Percentiles rank a stretch among this genome's conserved stretches.
phyloP scores from a whole-genome alignment of 805 yeast genomes.

The Candida golubevii region DNA sequence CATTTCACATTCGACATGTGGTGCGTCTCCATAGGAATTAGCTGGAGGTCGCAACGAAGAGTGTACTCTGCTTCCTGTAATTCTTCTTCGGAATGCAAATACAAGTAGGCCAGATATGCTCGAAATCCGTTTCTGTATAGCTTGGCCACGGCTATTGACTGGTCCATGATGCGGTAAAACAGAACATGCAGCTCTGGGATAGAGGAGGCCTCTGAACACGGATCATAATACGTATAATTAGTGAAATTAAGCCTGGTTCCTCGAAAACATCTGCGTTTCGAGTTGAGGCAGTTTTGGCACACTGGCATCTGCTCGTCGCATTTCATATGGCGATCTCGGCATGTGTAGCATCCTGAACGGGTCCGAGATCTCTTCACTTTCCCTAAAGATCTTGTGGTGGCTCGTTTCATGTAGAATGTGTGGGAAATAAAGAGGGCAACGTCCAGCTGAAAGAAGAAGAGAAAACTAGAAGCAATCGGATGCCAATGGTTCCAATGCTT shows the following conservation, averaged over 20 bases:
- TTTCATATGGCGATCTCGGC: constrained; percentile 63
- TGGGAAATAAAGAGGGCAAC: too few species aligned
- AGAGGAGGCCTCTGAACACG: constrained; percentile 10
- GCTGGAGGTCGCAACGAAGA: constrained; percentile 7
- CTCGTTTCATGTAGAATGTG: background rate
- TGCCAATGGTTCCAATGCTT: too few species aligned
- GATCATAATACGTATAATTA: constrained; percentile 37
- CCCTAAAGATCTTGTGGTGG: background rate
- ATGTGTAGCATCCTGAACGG: constrained; percentile 54
- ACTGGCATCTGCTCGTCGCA: constrained; percentile 63
- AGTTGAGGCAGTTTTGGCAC: constrained; percentile 52
- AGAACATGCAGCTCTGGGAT: background rate
- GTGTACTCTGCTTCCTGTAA: constrained; percentile 28
- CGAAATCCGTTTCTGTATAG: constrained; percentile 32
- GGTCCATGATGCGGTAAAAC: constrained; percentile 31
- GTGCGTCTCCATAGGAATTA: background rate
- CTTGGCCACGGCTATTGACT: constrained; percentile 40
- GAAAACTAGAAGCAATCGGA: too few species aligned
- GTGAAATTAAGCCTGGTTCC: constrained; percentile 45
- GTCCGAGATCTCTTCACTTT: constrained; percentile 33
- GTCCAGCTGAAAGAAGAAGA: too few species aligned
- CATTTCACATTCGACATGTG: background rate
- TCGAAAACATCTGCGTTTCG: constrained; percentile 44
- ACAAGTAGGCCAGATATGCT: constrained; percentile 29
- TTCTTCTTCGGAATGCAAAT: constrained; percentile 29